Conservation (phyloP, 176 grass and related monocot species). For the Saccharum spontaneum region DNA sequence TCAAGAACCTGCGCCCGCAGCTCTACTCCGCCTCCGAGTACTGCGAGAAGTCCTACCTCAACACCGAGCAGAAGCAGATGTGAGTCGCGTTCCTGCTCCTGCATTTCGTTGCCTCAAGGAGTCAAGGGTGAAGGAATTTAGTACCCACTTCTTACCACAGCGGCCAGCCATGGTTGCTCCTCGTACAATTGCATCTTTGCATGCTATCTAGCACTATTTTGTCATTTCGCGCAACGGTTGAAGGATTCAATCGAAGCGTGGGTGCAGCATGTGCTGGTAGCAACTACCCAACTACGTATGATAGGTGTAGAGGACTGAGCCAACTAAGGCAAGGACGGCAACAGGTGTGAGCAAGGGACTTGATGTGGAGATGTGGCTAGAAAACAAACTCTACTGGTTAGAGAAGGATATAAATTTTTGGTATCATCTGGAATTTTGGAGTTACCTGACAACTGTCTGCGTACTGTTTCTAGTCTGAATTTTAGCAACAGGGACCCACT, state of each 20-base stretch:
- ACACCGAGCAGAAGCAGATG: constrained; percentile 87
- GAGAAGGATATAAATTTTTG: neutral
- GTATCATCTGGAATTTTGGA: constrained; percentile 24
- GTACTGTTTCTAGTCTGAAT: neutral
- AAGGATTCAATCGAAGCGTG: constrained; percentile 2
- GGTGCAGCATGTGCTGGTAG: constrained; percentile 5
- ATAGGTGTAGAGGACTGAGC: constrained; percentile 14
- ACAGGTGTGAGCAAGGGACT: neutral
- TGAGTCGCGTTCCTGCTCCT: constrained; percentile 31
- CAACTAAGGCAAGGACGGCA: neutral
- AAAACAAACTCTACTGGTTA: constrained; percentile 26
- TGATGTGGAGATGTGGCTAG: constrained; percentile 14
- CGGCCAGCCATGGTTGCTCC: neutral
- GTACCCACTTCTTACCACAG: neutral
- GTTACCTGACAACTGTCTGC: constrained; percentile 11
- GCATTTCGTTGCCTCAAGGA: neutral
- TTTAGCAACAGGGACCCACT: neutral
- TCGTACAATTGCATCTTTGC: constrained; percentile 7
- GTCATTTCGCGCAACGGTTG: neutral
- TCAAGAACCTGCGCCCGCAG: constrained; percentile 95
- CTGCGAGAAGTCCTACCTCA: constrained; percentile 93
- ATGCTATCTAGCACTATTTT: constrained; percentile 14
- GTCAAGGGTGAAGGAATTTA: neutral
- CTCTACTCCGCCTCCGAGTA: constrained; percentile 97
- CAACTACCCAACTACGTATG: neutral